Conservation (phyloP, 2,329 filamentous ascomycete genomes). For the Fusarium aywerte region DNA sequence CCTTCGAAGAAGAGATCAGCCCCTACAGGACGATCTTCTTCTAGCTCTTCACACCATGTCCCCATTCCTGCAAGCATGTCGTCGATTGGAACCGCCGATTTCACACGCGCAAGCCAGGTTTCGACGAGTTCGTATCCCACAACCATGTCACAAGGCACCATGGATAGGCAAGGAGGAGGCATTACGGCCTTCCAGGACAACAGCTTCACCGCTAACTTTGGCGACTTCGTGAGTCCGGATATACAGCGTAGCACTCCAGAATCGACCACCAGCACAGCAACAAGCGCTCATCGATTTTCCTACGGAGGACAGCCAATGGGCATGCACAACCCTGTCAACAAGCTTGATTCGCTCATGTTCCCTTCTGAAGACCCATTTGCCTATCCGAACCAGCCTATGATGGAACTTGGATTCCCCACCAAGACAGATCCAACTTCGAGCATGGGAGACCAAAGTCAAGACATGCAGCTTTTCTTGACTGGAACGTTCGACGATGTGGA, state of each 20-base stretch:
- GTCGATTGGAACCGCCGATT: slow-evolving; percentile 51
- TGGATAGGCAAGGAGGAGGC: slow-evolving; percentile 50
- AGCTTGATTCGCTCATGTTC: slow-evolving; percentile 83
- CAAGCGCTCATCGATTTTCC: slow-evolving; percentile 53
- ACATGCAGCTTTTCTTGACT: slow-evolving; percentile 63
- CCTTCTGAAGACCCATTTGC: slow-evolving; percentile 80
- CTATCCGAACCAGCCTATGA: slow-evolving; percentile 81
- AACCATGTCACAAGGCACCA: slow-evolving; percentile 47
- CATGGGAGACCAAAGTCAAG: slow-evolving; percentile 50
- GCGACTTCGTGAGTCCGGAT: slow-evolving; percentile 60
- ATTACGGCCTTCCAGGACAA: slow-evolving; percentile 51
- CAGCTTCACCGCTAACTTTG: slow-evolving; percentile 54
- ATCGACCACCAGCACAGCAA: slow-evolving; percentile 54
- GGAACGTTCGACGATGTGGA: slow-evolving; percentile 73
- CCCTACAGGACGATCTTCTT: slow-evolving; percentile 52
- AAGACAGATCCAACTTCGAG: slow-evolving; percentile 50
- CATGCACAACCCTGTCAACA: slow-evolving; percentile 65
- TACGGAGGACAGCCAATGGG: slow-evolving; percentile 50
- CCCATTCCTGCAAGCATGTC: slow-evolving; percentile 49
- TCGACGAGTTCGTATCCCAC: slow-evolving; percentile 45
- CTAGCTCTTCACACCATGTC: slow-evolving; percentile 45
- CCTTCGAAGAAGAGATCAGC: slow-evolving; percentile 68
- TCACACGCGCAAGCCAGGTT: slow-evolving; percentile 47
- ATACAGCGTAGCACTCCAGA: slow-evolving; percentile 57
- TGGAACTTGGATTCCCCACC: slow-evolving; percentile 62